Evolutionary conservation across 805 yeast species (phyloP).

Genomic region (Wickerhamia fluorescens): DNA sequence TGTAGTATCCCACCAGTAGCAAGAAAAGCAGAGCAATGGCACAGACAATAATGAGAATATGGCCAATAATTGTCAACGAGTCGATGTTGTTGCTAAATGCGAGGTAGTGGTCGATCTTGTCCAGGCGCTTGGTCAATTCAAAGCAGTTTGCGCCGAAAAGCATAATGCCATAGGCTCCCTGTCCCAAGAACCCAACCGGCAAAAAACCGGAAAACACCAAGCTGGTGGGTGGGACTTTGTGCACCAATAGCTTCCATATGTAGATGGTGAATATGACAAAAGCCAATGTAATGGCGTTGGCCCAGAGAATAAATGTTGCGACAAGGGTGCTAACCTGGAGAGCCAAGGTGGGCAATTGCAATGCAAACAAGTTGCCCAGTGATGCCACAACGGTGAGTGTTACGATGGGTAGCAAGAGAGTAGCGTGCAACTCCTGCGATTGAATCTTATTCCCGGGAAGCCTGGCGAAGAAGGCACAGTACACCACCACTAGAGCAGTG

Average conservation of each 20-base stretch:
- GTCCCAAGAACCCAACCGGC: constrained; percentile 82
- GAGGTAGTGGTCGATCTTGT: constrained; percentile 1
- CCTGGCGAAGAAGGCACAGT: constrained; percentile 37
- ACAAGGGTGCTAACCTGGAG: constrained; percentile 48
- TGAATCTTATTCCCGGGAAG: constrained; percentile 19
- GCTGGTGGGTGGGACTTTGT: constrained; percentile 51
- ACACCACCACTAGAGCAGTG: constrained; percentile 57
- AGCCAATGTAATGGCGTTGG: constrained; percentile 59
- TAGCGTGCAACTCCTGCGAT: constrained; percentile 40
- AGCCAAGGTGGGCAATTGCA: constrained; percentile 33
- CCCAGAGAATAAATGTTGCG: constrained; percentile 55
- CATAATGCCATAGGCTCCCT: constrained; percentile 67
- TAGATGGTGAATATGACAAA: constrained; percentile 45
- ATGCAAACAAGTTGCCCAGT: constrained; percentile 52
- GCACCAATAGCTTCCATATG: constrained; percentile 50
- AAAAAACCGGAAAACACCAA: constrained; percentile 62
- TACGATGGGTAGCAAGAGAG: constrained; percentile 68
- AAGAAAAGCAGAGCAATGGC: constrained; percentile 33
- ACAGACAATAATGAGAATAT: constrained; percentile 8
- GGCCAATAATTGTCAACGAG: constrained; percentile 5
- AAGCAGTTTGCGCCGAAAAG: constrained; percentile 42
- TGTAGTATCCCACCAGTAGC: constrained; percentile 52
- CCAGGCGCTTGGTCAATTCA: constrained; percentile 8
- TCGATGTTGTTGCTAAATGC: constrained; percentile 2
- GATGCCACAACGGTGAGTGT: constrained; percentile 72